phyloP scores from a whole-genome alignment of 208 protist species.

The Acanthamoeba lenticulata region DNA sequence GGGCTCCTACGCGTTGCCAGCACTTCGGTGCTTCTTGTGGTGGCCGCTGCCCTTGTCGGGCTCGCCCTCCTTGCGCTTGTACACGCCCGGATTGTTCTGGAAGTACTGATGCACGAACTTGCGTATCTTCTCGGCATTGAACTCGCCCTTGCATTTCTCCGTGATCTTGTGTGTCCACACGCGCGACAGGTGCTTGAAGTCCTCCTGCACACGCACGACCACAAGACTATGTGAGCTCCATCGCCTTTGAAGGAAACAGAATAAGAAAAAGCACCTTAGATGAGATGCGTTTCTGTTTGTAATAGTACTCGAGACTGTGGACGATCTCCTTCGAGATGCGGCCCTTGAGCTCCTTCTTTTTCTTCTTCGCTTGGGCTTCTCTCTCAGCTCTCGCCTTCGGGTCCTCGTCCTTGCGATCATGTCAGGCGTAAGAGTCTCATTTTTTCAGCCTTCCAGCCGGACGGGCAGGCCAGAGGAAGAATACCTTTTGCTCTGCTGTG shows the following conservation, averaged over 20 bases:
- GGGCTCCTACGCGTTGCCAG: too few species aligned
- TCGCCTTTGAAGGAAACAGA: not conserved
- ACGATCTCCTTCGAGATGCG: not conserved
- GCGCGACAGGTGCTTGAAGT: slow-evolving; percentile 53
- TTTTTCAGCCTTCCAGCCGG: too few species aligned
- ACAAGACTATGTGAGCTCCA: too few species aligned
- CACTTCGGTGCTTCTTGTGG: not conserved
- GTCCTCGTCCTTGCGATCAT: not conserved
- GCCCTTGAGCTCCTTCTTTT: slow-evolving; percentile 30
- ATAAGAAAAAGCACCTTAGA: not conserved
- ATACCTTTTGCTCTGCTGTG: not conserved
- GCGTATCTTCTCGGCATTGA: slow-evolving; percentile 25
- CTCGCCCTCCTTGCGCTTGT: slow-evolving; percentile 15
- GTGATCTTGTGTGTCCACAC: slow-evolving; percentile 39
- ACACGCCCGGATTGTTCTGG: slow-evolving; percentile 37
- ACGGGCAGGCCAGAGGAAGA: too few species aligned
- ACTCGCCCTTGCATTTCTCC: slow-evolving; percentile 43
- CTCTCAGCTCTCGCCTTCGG: not conserved
- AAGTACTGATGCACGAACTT: slow-evolving; percentile 33
- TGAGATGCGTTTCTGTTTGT: slow-evolving; percentile 53
- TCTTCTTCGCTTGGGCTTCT: not conserved
- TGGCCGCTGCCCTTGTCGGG: not conserved
- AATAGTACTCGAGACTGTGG: slow-evolving; percentile 7
- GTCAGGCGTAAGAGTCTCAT: not conserved
- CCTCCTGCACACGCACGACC: not conserved